These are phyloP conservation scores for Lithocarpus polystachyus DNA, from an alignment of 306 rosid species.

Conservation along the genomic window DNA sequence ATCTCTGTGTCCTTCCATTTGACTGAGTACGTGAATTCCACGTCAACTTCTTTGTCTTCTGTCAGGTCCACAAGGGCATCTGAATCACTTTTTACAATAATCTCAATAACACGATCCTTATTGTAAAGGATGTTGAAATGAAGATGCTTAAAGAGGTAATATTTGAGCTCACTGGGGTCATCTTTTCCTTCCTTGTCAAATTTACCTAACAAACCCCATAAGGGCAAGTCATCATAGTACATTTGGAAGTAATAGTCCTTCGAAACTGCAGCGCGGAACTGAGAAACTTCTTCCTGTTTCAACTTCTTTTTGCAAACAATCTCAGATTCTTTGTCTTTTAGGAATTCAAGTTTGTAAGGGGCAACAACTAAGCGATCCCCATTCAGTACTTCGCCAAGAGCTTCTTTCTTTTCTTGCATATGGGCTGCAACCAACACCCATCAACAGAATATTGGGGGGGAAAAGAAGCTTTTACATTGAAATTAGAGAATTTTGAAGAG, in stretches of 20 bases:
- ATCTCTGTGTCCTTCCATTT: slow-evolving; percentile 43
- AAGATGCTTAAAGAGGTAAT: slow-evolving; percentile 33
- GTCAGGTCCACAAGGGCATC: slow-evolving; percentile 35
- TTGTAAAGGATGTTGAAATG: slow-evolving; percentile 43
- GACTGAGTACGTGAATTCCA: slow-evolving; percentile 50
- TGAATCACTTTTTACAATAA: slow-evolving; percentile 32
- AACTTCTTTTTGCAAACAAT: slow-evolving; percentile 33
- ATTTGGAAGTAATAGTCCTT: slow-evolving; percentile 50
- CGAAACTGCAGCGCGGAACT: slow-evolving; percentile 38
- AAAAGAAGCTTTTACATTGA: background rate
- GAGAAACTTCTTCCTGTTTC: slow-evolving; percentile 35
- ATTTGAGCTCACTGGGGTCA: slow-evolving; percentile 20
- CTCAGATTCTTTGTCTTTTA: slow-evolving; percentile 31
- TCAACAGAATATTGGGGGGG: background rate
- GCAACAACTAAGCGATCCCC: slow-evolving; percentile 48
- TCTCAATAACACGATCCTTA: slow-evolving; percentile 40
- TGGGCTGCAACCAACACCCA: slow-evolving; percentile 29
- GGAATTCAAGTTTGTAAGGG: slow-evolving; percentile 41
- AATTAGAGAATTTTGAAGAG: background rate
- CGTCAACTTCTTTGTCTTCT: slow-evolving; percentile 34
- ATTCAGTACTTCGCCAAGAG: slow-evolving; percentile 52
- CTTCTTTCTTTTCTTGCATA: slow-evolving; percentile 48
- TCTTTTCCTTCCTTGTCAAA: slow-evolving; percentile 36
- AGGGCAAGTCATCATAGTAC: slow-evolving; percentile 53
- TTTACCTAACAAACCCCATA: slow-evolving; percentile 55